Evolutionary conservation across 2,329 filamentous ascomycete species (phyloP).

Genomic region (Colletotrichum sp.): DNA sequence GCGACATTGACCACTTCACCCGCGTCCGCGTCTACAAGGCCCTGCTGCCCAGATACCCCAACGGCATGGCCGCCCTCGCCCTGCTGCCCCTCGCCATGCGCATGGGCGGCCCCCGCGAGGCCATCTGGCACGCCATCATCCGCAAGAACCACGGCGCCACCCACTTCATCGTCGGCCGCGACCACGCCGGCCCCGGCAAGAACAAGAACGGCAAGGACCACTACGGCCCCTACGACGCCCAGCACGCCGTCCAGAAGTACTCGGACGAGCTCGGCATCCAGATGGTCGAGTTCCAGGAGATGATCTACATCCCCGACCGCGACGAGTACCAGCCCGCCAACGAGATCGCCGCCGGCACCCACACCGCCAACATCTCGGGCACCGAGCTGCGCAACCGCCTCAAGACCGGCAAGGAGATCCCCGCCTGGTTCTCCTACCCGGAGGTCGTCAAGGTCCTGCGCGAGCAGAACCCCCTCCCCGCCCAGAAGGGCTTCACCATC

Average conservation of each 20-base stretch:
- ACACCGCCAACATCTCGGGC: constrained; percentile 86
- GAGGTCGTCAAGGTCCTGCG: constrained; percentile 96
- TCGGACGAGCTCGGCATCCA: constrained; percentile 96
- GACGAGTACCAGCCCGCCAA: constrained; percentile 97
- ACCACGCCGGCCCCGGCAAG: constrained; percentile 97
- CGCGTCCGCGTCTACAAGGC: constrained; percentile 99
- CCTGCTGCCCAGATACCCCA: constrained; percentile 93
- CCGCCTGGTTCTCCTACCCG: constrained; percentile 99
- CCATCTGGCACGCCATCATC: constrained; percentile 99
- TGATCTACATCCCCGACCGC: constrained; percentile 96
- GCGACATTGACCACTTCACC: constrained; percentile 99
- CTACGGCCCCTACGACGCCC: constrained; percentile 97
- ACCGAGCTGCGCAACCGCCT: constrained; percentile 93
- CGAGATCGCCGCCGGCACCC: constrained; percentile 81
- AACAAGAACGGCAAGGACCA: constrained; percentile 97
- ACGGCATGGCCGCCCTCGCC: constrained; percentile 97
- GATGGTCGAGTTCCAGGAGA: constrained; percentile 99
- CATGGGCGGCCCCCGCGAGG: constrained; percentile 98
- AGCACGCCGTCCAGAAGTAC: constrained; percentile 96
- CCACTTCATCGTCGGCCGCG: constrained; percentile 98
- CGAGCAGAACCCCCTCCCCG: constrained; percentile 92
- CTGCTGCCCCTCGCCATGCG: constrained; percentile 97
- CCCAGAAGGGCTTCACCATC: constrained; percentile 94
- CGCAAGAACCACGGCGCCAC: constrained; percentile 99
- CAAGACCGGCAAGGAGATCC: constrained; percentile 90